Conservation (phyloP, 1,284 basidiomycete genomes). For the Tetrapyrgos nigripes region DNA sequence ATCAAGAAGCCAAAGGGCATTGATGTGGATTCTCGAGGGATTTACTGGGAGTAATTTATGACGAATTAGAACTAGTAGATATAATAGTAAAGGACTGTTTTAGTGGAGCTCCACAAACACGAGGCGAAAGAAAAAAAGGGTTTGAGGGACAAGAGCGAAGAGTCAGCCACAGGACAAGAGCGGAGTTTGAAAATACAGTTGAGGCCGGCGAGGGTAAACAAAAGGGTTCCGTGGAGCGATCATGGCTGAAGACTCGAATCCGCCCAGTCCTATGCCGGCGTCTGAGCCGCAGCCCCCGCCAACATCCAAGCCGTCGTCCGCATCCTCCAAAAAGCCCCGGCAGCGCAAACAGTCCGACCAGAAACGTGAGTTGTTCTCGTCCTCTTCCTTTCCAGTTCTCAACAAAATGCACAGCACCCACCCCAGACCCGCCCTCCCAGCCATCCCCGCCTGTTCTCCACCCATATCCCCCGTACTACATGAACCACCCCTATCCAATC, state of each 20-base stretch:
- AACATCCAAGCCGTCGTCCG: slow-evolving; percentile 22
- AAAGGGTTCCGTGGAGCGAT: slow-evolving; percentile 48
- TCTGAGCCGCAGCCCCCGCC: slow-evolving; percentile 54
- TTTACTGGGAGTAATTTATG: not conserved
- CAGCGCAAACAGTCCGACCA: slow-evolving; percentile 50
- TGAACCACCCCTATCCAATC: slow-evolving; percentile 65
- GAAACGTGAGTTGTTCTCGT: slow-evolving; percentile 22
- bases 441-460: slow-evolving; percentile 50
- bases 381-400: slow-evolving; percentile 25
- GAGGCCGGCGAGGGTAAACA: slow-evolving; percentile 42
- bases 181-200: slow-evolving; percentile 39
- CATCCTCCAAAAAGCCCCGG: slow-evolving; percentile 50
- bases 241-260: slow-evolving; percentile 17
- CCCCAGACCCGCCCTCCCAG: slow-evolving; percentile 33
- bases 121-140: too few relatives aligned
- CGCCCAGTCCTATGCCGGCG: slow-evolving; percentile 20
- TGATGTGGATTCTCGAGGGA: too few relatives aligned
- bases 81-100: not conserved
- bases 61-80: too few relatives aligned
- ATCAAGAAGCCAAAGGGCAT: too few relatives aligned
- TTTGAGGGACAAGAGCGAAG: too few relatives aligned
- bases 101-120: not conserved
- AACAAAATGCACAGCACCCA: slow-evolving; percentile 28
- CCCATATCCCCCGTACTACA: slow-evolving; percentile 57
- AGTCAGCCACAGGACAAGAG: slow-evolving; percentile 40